Percentiles rank a stretch among this genome's conserved stretches.
phyloP scores from a whole-genome alignment of 2,329 filamentous ascomycete genomes.

The Pseudopyricularia javanii region DNA sequence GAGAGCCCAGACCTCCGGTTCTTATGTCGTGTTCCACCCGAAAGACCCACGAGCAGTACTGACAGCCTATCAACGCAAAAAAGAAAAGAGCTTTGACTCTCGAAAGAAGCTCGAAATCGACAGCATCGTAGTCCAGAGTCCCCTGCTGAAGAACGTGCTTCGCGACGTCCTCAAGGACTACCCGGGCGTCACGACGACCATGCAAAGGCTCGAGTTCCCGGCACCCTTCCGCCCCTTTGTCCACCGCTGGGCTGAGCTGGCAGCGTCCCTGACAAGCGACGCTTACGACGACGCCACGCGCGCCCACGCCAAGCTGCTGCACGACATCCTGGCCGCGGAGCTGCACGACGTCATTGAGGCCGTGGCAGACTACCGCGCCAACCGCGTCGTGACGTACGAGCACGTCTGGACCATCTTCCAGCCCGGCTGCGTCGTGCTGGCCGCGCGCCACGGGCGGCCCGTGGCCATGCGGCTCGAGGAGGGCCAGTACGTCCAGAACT shows the following conservation, averaged over 20 bases:
- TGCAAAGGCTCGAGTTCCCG: slow-evolving; percentile 44
- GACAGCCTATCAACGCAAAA: background rate
- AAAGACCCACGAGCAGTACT: background rate
- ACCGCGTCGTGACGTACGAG: slow-evolving; percentile 35
- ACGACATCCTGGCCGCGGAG: slow-evolving; percentile 30
- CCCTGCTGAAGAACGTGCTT: slow-evolving; percentile 42
- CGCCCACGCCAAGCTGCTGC: slow-evolving; percentile 30
- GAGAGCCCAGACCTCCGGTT: background rate
- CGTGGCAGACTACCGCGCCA: slow-evolving; percentile 31
- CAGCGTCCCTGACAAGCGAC: slow-evolving; percentile 21
- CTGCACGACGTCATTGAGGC: slow-evolving; percentile 33
- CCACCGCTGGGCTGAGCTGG: slow-evolving; percentile 44
- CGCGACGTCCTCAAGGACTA: slow-evolving; percentile 39
- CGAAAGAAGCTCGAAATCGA: slow-evolving; percentile 45
- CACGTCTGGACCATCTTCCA: slow-evolving; percentile 36
- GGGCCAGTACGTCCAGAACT: slow-evolving; percentile 17
- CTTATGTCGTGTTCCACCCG: no score
- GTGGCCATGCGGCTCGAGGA: slow-evolving; percentile 20
- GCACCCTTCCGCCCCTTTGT: slow-evolving; percentile 49
- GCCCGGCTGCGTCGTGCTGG: slow-evolving; percentile 26
- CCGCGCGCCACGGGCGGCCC: slow-evolving; percentile 20
- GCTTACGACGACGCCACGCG: slow-evolving; percentile 23
- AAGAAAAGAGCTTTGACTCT: slow-evolving; percentile 35
- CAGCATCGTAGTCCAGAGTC: slow-evolving; percentile 52
- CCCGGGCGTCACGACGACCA: slow-evolving; percentile 40